phyloP scores from a whole-genome alignment of 306 rosid species.

The Gastrolobium villosum region DNA sequence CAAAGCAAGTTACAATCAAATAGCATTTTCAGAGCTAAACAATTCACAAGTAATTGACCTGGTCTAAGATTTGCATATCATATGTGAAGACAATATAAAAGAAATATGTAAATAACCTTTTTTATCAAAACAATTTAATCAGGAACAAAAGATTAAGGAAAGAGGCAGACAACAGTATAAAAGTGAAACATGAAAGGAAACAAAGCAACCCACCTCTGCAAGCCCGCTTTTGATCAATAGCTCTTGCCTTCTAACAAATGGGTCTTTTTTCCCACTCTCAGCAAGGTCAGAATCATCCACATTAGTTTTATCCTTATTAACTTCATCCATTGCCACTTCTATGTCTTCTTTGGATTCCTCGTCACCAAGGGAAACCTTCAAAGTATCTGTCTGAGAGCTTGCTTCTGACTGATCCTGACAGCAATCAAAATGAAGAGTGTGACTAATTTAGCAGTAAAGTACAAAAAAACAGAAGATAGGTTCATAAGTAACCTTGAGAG shows the following conservation, averaged over 20 bases:
- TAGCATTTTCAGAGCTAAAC: conserved; percentile 37
- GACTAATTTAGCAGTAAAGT: conserved; percentile 35
- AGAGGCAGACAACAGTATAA: conserved; percentile 18
- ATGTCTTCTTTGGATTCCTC: conserved; percentile 59
- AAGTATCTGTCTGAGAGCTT: conserved; percentile 51
- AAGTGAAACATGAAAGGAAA: conserved; percentile 36
- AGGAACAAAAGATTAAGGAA: conserved; percentile 21
- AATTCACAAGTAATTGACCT: conserved; percentile 37
- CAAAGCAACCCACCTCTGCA: conserved; percentile 79
- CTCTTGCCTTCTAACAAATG: conserved; percentile 86
- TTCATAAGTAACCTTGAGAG: conserved; percentile 66
- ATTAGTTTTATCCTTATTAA: conserved; percentile 49
- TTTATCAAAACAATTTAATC: not conserved
- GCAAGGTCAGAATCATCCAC: conserved; percentile 56
- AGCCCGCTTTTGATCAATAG: conserved; percentile 91
- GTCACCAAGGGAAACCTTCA: conserved; percentile 53
- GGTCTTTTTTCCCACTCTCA: conserved; percentile 95
- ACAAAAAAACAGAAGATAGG: conserved; percentile 15
- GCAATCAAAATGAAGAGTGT: conserved; percentile 33
- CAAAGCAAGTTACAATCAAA: conserved; percentile 45
- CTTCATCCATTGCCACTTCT: conserved; percentile 51
- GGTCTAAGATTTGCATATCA: conserved; percentile 21
- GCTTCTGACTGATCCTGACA: conserved; percentile 64
- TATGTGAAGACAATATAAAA: not conserved
- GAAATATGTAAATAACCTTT: conserved; percentile 14